phyloP scores from a whole-genome alignment of 345 rosid species.

The Dipteronia sinensis region DNA sequence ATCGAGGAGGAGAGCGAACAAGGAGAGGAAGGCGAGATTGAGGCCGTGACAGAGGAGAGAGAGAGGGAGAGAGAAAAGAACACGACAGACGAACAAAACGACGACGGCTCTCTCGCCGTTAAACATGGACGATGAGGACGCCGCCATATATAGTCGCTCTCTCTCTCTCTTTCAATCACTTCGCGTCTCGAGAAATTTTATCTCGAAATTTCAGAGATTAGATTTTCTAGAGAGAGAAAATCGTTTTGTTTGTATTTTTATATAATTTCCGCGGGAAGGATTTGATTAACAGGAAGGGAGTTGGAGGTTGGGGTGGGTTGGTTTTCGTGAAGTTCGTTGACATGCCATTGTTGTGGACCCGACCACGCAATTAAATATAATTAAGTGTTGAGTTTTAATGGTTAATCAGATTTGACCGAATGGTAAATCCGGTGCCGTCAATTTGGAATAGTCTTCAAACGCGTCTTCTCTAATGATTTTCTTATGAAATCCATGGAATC shows the following conservation, averaged over 20 bases:
- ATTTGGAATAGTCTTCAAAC: no score
- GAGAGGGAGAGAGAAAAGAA: conserved; percentile 60
- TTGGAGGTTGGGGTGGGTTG: neutral
- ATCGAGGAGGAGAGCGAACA: conserved; percentile 67
- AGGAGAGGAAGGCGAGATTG: conserved; percentile 57
- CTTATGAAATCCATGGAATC: no score
- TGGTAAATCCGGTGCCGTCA: no score
- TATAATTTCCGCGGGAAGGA: conserved; percentile 5
- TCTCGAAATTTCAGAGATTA: neutral
- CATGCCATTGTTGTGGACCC: no score
- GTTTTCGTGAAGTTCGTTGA: no score
- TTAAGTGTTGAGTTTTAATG: no score
- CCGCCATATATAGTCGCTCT: conserved; percentile 15
- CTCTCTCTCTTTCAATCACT: neutral
- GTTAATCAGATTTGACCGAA: no score
- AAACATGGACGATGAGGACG: conserved; percentile 34
- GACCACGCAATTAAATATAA: no score
- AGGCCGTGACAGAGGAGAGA: conserved; percentile 69
- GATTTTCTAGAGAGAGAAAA: neutral
- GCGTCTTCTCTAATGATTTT: no score
- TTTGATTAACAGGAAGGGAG: neutral
- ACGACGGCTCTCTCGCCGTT: conserved; percentile 93
- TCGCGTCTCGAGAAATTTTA: neutral
- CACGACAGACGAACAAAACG: conserved; percentile 46
- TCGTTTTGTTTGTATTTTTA: neutral